These are phyloP conservation scores for Neopestalotiopsis clavispora DNA, from an alignment of 2,329 filamentous ascomycete species.

Conservation along the genomic window DNA sequence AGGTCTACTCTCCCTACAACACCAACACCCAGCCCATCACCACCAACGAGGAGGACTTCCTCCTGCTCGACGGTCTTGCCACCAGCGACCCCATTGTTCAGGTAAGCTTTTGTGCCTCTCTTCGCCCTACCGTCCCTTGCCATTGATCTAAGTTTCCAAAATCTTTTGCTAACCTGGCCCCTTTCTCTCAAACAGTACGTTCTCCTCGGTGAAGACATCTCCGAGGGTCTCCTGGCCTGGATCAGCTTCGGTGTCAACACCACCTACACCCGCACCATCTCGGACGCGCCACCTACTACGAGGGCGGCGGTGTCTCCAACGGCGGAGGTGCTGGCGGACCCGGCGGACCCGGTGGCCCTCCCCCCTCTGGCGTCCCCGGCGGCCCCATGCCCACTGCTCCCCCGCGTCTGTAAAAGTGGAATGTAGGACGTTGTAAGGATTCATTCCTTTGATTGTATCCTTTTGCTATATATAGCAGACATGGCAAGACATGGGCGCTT, in stretches of 20 bases:
- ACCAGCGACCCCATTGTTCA: constrained; percentile 38
- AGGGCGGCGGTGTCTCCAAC: constrained; percentile 27
- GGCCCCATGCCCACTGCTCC: not conserved
- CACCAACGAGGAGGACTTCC: constrained; percentile 11
- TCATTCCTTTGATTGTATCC: not conserved
- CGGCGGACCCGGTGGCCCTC: constrained; percentile 5
- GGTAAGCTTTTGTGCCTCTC: not conserved
- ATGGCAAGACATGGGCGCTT: too few species aligned
- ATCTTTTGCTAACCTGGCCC: not conserved
- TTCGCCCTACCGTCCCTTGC: too few species aligned
- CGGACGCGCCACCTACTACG: constrained; percentile 27
- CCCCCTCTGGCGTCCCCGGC: not conserved
- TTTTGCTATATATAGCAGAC: too few species aligned
- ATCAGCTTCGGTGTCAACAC: constrained; percentile 50
- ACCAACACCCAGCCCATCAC: constrained; percentile 14
- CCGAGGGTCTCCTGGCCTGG: constrained; percentile 55
- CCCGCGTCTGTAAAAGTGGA: not conserved
- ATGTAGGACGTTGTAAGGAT: not conserved
- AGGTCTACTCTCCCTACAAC: constrained; percentile 5
- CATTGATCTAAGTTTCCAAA: too few species aligned
- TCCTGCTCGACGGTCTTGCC: constrained; percentile 12
- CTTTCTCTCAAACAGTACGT: constrained; percentile 41
- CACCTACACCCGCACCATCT: constrained; percentile 20
- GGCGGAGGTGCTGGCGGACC: constrained; percentile 1
- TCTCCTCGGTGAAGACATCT: constrained; percentile 52